Evolutionary conservation across 139 green algal species (phyloP).

Genomic region (Nannochloris sp.): DNA sequence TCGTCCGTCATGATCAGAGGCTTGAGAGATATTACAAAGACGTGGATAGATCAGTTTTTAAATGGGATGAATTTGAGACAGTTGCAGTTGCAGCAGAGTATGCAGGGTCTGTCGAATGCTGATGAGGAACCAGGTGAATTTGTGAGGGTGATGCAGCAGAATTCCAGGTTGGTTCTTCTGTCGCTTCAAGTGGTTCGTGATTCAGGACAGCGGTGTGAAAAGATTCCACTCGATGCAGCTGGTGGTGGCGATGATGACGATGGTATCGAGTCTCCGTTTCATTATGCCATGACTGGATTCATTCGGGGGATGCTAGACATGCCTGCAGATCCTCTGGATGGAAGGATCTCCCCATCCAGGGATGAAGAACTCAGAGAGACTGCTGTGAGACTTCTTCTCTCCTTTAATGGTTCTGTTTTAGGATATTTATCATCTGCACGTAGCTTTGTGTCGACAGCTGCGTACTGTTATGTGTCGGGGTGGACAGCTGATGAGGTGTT

Average conservation of each 20-base stretch:
- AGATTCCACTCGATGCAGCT: neutral
- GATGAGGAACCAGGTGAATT: conserved; percentile 10
- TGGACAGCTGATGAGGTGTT: conserved; percentile 37
- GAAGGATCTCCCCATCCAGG: neutral
- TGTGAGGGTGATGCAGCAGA: conserved; percentile 50
- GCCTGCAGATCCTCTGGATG: neutral
- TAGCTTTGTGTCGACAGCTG: conserved; percentile 38
- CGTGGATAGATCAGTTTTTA: conserved; percentile 37
- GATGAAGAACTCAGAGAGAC: conserved; percentile 11
- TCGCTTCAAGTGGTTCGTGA: conserved; percentile 43
- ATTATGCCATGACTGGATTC: conserved; percentile 1
- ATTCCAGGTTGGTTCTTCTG: conserved; percentile 55
- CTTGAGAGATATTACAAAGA: conserved; percentile 35
- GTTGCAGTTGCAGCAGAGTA: conserved; percentile 35
- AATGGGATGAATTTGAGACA: conserved; percentile 24
- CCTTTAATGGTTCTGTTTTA: conserved; percentile 51
- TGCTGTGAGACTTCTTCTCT: conserved; percentile 48
- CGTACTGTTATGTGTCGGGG: conserved; percentile 29
- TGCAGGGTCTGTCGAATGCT: conserved; percentile 12
- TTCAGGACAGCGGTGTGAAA: conserved; percentile 5
- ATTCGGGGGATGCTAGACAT: neutral
- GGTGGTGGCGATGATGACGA: no score
- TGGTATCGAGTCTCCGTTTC: no score
- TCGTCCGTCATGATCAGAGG: conserved; percentile 9
- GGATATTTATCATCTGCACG: conserved; percentile 25